These are phyloP conservation scores for Globisporangium ultimum DNA, from an alignment of 352 stramenopile species.

Conservation along the genomic window DNA sequence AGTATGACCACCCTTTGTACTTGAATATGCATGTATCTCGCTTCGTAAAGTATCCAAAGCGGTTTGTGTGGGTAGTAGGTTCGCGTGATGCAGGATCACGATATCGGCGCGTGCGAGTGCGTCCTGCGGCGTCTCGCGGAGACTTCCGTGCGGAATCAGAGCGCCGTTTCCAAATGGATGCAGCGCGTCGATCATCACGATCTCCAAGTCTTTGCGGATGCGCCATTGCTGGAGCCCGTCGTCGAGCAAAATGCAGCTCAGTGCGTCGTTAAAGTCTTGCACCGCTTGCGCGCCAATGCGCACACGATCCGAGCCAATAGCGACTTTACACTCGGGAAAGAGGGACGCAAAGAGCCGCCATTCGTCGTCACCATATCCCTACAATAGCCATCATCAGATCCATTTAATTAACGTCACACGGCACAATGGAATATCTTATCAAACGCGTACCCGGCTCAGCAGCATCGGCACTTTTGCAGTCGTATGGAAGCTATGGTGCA, in stretches of 20 bases:
- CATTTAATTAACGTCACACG: background rate
- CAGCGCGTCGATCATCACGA: slow-evolving; percentile 70
- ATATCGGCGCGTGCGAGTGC: slow-evolving; percentile 48
- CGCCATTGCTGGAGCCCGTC: slow-evolving; percentile 72
- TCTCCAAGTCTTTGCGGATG: slow-evolving; percentile 56
- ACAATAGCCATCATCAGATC: slow-evolving; percentile 1
- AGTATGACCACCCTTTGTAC: background rate
- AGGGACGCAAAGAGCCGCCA: slow-evolving; percentile 49
- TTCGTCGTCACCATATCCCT: slow-evolving; percentile 68
- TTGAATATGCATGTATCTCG: slow-evolving; percentile 13
- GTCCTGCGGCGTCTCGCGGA: slow-evolving; percentile 42
- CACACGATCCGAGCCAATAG: slow-evolving; percentile 36
- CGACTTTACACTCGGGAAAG: slow-evolving; percentile 43
- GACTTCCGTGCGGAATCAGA: slow-evolving; percentile 49
- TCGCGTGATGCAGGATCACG: slow-evolving; percentile 57
- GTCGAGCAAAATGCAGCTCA: slow-evolving; percentile 54
- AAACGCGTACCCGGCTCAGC: slow-evolving; percentile 35
- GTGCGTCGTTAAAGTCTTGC: slow-evolving; percentile 9
- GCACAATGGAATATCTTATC: background rate
- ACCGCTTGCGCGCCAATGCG: slow-evolving; percentile 10
- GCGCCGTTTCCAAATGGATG: slow-evolving; percentile 64
- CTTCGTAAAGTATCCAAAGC: slow-evolving; percentile 15
- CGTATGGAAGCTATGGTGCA: background rate
- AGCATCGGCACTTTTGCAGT: slow-evolving; percentile 34
- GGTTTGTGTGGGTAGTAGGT: slow-evolving; percentile 22